phyloP scores from a whole-genome alignment of 1,284 basidiomycete genomes.

The Rhizoctonia solani region DNA sequence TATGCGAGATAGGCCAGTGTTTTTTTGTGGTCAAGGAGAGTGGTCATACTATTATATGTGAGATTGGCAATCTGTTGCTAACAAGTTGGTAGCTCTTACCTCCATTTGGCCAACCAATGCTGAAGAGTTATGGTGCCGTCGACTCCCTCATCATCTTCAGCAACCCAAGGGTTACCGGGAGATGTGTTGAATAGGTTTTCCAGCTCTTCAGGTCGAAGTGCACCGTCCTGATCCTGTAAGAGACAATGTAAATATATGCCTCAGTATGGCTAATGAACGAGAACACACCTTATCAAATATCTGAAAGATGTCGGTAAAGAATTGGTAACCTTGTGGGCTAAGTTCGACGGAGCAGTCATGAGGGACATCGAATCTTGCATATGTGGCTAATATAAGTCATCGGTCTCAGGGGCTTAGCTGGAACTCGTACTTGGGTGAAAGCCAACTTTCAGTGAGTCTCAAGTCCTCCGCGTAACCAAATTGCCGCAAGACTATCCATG shows the following conservation, averaged over 20 bases:
- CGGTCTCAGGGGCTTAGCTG: neutral
- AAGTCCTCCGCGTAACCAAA: constrained; percentile 97
- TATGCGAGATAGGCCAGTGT: constrained; percentile 97
- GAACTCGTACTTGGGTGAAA: constrained; percentile 75
- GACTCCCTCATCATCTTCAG: constrained; percentile 66
- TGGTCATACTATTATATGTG: constrained; percentile 80
- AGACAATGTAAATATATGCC: neutral
- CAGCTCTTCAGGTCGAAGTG: constrained; percentile 83
- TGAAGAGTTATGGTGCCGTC: constrained; percentile 90
- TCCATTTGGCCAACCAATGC: constrained; percentile 99
- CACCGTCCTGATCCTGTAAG: constrained; percentile 88
- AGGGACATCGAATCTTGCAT: constrained; percentile 85
- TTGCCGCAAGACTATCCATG: constrained; percentile 93
- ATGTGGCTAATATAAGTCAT: constrained; percentile 38
- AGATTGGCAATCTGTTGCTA: neutral
- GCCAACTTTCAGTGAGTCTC: constrained; percentile 83
- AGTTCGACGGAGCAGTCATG: constrained; percentile 94
- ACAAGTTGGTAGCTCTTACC: constrained; percentile 53
- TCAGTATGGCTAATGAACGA: neutral
- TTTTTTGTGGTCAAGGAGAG: constrained; percentile 87
- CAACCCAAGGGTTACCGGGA: constrained; percentile 90
- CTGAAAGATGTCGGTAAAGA: constrained; percentile 97
- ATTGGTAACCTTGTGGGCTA: constrained; percentile 91
- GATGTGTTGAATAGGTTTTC: constrained; percentile 91
- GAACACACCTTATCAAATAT: constrained; percentile 83